Percentiles rank a stretch among this genome's conserved stretches.
Evolutionary conservation across 768 basidiomycete genomes (phyloP).

Genomic region (Gyrodon lividus): DNA sequence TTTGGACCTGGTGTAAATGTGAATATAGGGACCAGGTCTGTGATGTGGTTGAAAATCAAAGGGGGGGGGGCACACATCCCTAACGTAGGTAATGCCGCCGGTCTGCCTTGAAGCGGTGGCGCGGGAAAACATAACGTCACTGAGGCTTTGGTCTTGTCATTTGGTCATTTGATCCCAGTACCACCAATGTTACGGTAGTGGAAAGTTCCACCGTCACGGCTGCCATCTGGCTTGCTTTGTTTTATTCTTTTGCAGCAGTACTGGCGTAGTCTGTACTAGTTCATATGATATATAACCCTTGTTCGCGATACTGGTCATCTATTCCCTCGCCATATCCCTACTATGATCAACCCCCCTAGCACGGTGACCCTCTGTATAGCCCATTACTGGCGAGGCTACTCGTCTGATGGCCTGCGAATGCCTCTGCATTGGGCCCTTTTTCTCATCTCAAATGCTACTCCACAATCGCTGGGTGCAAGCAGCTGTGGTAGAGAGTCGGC

Average conservation of each 20-base stretch:
- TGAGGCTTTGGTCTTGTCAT: too few relatives aligned
- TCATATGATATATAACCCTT: slow-evolving; percentile 11
- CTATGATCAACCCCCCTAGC: slow-evolving; percentile 19
- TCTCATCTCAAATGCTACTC: slow-evolving; percentile 24
- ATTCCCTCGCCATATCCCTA: not conserved
- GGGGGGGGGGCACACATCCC: slow-evolving; percentile 17
- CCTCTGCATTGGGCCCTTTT: slow-evolving; percentile 34
- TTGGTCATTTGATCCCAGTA: not conserved
- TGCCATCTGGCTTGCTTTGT: slow-evolving; percentile 16
- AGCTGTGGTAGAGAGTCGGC: slow-evolving; percentile 22
- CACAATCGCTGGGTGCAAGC: slow-evolving; percentile 18
- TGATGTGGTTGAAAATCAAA: slow-evolving; percentile 23
- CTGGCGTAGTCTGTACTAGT: slow-evolving; percentile 4
- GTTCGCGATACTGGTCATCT: too few relatives aligned
- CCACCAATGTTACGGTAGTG: too few relatives aligned
- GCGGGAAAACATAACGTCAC: too few relatives aligned
- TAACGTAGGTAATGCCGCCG: slow-evolving; percentile 13
- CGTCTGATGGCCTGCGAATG: slow-evolving; percentile 17
- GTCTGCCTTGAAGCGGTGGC: slow-evolving; percentile 21
- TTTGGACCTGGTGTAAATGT: slow-evolving; percentile 33
- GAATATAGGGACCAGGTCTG: slow-evolving; percentile 18
- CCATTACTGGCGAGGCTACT: slow-evolving; percentile 30
- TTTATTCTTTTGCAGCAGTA: slow-evolving; percentile 9
- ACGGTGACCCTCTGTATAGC: slow-evolving; percentile 29
- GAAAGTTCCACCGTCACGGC: slow-evolving; percentile 4